Evolutionary conservation across 2,329 filamentous ascomycete species (phyloP), one percentile per base, ranked within the genome.

Genomic region (Diplodia corticola): DNA sequence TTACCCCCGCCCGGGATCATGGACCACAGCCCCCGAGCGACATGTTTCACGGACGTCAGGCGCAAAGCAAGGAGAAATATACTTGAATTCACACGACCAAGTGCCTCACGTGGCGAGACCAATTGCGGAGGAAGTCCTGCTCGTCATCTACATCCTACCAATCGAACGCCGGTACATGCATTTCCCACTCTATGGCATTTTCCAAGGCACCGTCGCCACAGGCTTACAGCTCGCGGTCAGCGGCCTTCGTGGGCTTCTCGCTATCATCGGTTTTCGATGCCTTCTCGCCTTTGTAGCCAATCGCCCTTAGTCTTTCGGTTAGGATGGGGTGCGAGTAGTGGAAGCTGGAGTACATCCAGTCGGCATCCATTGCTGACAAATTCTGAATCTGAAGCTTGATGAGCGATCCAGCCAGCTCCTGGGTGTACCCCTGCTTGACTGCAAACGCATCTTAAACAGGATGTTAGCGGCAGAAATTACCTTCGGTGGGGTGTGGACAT

Each of bases 331-430:
- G 95, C 26, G 94, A 97, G 85, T 96, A 97, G 82, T 99, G 93
- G 84, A 98, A 99, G 80, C 90, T 96, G 64, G 95, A 95, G 80
- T 96, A 99, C 86, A 97, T 88, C 91, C 91, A 96, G 80, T 99
- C 96, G 30, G 95, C 95, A 74, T 99, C 95, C 94, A 99, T 98
- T 68, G 92, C 96, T 80, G 92, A 96, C 71, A 99, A 85, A 77
- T 99, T 99, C 83, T 98, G 93, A 74, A 97, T 92, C 81, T 99
- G 96, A 63, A 99, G 90, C 83, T 97, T 97, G 81, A 99, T 93
- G 69, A 99, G 86, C 24, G 92, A 95, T 69, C 88, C 85, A 50
- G 93, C 92, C 63, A 99, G 88, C 78, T 97, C 89, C 53, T 86
- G 82, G 63, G 89, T 87, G 81, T 94, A 97, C 63, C 95, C 95